These are phyloP conservation scores for Trichoderma guizhouense DNA, from an alignment of 2,329 filamentous ascomycete species.

Conservation along the genomic window DNA sequence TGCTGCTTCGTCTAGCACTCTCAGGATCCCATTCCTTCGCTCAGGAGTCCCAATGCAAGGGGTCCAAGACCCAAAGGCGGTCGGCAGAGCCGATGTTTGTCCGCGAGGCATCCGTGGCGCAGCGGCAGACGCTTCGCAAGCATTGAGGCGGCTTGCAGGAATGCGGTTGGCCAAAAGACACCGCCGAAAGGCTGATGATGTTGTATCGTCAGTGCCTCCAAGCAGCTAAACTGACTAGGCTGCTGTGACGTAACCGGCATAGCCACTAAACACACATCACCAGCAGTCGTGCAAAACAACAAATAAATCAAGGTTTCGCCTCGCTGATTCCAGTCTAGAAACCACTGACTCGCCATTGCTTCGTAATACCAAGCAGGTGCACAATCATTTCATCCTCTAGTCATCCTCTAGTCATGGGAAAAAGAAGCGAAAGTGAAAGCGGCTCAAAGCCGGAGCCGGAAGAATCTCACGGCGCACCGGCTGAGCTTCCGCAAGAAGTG, in stretches of 20 bases:
- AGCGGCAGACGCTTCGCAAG: not conserved
- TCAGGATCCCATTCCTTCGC: not conserved
- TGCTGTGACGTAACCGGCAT: not conserved
- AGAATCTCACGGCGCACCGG: not conserved
- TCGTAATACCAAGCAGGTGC: not conserved
- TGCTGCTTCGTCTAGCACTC: not conserved
- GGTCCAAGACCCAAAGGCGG: not conserved
- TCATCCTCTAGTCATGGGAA: not conserved
- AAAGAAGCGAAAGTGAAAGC: not conserved
- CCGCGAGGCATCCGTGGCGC: conserved; percentile 1
- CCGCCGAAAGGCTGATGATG: not conserved
- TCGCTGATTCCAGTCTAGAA: not conserved
- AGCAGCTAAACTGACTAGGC: not conserved
- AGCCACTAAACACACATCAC: not conserved
- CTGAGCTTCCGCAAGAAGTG: not conserved
- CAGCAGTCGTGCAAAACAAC: not conserved
- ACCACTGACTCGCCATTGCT: not conserved
- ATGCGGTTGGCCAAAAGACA: not conserved
- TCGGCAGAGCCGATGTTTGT: not conserved
- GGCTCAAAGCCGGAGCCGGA: not conserved
- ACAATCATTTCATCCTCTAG: not conserved
- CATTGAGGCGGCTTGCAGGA: not conserved
- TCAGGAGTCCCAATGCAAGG: not conserved
- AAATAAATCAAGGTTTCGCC: not conserved
- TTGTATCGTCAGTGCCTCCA: not conserved